Evolutionary conservation across 2,329 filamentous ascomycete species (phyloP), one percentile per base, ranked within the genome.

Genomic region (Exophiala oligosperma): DNA sequence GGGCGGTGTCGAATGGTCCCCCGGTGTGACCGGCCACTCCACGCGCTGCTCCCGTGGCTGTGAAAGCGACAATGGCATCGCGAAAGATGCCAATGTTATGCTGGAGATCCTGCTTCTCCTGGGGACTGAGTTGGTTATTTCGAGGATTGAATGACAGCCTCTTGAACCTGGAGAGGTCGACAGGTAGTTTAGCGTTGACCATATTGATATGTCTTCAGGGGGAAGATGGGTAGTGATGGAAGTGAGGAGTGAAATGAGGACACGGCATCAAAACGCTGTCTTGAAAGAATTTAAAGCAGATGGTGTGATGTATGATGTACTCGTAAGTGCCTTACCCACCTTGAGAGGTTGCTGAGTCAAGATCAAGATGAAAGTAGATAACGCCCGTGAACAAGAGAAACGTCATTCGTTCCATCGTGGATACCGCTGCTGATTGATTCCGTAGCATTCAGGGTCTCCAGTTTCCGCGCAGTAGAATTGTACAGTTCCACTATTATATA

Each of bases 1-100:
- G 73, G 0, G 72, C 66, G 2, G 73, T 75, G 56, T 75, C 73
- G 59, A 71, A 75, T 32, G 73, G 73, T 38, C 73, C 73, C 41
- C 73, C 73, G 2, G 73, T 75, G 60, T 75, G 73, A 26, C 73
- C 73, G 2, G 70, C 66, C 4, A 74, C 70, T 7, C 73, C 73
- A 2, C 72, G 68, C 28, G 73, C 73, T 5, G 73, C 64, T 32
- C 73, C 73, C 0, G 73, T 72, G 1, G 73, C 70, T 23, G 73
- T 75, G 61, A 75, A 75, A 1, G 72, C 72, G 53, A 75, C 65
- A 29, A 75, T 72, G 29, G 73, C 72, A 67, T 75, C 73, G 54
- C 73, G 64, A 61, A 75, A 71, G 52, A 75, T 54, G 48, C 69
- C 67, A 56, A 75, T 75, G 56, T 75, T 75, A 56, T 70, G 64